Percentiles rank a stretch among this genome's conserved stretches.
phyloP scores from a whole-genome alignment of 257 asterid genomes.

The Ballota nigra region DNA sequence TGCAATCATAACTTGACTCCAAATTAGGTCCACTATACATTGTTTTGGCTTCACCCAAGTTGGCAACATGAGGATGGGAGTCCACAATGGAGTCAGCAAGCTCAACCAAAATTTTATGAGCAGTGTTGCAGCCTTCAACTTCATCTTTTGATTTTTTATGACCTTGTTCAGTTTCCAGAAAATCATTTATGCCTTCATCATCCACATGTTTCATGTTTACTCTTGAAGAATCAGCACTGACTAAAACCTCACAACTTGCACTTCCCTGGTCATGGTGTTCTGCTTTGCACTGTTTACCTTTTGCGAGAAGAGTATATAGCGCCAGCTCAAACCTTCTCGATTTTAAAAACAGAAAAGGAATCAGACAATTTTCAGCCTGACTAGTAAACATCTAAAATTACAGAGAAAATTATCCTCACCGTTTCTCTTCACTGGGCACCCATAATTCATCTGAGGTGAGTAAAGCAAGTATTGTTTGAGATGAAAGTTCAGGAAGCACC shows the following conservation, averaged over 20 bases:
- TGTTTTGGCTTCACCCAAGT: constrained; percentile 40
- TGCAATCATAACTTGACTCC: constrained; percentile 50
- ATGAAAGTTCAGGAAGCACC: constrained; percentile 97
- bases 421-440: constrained; percentile 94
- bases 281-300: constrained; percentile 46
- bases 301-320: constrained; percentile 61
- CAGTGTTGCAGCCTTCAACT: constrained; percentile 45
- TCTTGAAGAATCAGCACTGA: constrained; percentile 40
- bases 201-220: constrained; percentile 37
- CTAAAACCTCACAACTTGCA: constrained; percentile 44
- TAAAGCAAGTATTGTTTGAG: constrained; percentile 85
- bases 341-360: background rate
- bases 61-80: constrained; percentile 42
- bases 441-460: constrained; percentile 90
- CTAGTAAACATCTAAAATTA: constrained; percentile 16
- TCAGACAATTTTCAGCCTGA: constrained; percentile 17
- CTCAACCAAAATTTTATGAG: constrained; percentile 63
- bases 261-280: constrained; percentile 51
- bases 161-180: constrained; percentile 49
- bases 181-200: constrained; percentile 38
- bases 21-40: constrained; percentile 39
- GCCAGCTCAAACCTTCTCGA: constrained; percentile 84
- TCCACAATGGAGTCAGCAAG: constrained; percentile 65
- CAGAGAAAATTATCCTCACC: constrained; percentile 47
- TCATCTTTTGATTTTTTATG: constrained; percentile 46